Evolutionary conservation across 106 monocot genomes (phyloP).

Genomic region (Apostasia shenzhenica): DNA sequence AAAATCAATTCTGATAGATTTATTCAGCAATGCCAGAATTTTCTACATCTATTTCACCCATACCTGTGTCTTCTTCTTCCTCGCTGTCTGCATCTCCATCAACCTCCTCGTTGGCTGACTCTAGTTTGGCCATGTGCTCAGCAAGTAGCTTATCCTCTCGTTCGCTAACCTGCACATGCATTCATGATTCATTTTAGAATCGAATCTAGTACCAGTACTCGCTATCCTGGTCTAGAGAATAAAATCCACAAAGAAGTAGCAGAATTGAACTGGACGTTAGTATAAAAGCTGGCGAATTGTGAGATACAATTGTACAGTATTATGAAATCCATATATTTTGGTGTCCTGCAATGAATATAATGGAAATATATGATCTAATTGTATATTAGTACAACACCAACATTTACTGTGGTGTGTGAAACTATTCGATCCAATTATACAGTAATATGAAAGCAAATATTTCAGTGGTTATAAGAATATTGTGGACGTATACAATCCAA

Average conservation of each 20-base stretch:
- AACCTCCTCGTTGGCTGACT: conserved; percentile 42
- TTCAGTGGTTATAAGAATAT: too few species aligned
- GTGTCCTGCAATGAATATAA: too few species aligned
- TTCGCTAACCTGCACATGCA: conserved; percentile 40
- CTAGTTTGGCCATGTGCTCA: conserved; percentile 57
- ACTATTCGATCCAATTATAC: too few species aligned
- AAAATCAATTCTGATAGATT: neutral
- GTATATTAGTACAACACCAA: too few species aligned
- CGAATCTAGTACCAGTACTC: too few species aligned
- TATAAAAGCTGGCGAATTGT: too few species aligned
- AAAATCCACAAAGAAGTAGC: neutral
- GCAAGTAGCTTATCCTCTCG: conserved; percentile 64
- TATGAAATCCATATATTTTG: too few species aligned
- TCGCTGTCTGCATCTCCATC: conserved; percentile 57
- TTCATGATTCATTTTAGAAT: neutral
- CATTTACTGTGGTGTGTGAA: too few species aligned
- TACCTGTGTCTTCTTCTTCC: conserved; percentile 68
- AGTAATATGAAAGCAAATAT: too few species aligned
- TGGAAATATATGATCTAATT: too few species aligned
- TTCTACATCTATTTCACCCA: conserved; percentile 48
- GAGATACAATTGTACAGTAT: too few species aligned
- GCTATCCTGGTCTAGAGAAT: neutral
- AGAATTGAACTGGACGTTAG: neutral
- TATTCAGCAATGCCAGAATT: conserved; percentile 13
- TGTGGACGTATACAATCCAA: too few species aligned